Evolutionary conservation across 2,329 filamentous ascomycete genomes (phyloP).

Genomic region (Nothopassalora personata): DNA sequence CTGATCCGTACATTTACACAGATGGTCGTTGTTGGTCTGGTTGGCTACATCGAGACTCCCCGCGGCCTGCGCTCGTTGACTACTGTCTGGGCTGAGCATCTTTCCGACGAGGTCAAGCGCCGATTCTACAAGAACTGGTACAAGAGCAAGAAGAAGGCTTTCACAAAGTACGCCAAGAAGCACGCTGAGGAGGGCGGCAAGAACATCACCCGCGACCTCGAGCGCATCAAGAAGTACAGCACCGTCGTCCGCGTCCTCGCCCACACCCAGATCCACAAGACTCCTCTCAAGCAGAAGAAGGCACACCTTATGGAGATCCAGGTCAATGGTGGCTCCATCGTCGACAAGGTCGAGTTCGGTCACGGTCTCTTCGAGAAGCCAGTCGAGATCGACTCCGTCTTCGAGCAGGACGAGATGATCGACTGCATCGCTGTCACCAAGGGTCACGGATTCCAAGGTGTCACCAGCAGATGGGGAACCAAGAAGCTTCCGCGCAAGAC

Average conservation of each 20-base stretch:
- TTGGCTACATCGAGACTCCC: constrained; percentile 99
- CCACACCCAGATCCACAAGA: constrained; percentile 99
- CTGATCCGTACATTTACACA: constrained; percentile 46
- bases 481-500: constrained; percentile 99
- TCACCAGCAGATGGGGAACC: constrained; percentile 97
- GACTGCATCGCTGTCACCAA: constrained; percentile 99
- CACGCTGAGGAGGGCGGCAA: constrained; percentile 89
- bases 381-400: constrained; percentile 85
- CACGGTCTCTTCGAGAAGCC: constrained; percentile 99
- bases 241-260: constrained; percentile 97
- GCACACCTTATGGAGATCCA: constrained; percentile 99
- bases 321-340: constrained; percentile 92
- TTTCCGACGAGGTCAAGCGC: constrained; percentile 97
- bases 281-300: constrained; percentile 99
- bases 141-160: constrained; percentile 99
- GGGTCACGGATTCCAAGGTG: constrained; percentile 97
- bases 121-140: constrained; percentile 99
- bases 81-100: constrained; percentile 98
- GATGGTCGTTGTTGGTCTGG: constrained; percentile 99
- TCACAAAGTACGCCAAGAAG: constrained; percentile 99
- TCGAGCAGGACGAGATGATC: constrained; percentile 99
- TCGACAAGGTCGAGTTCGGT: constrained; percentile 96
- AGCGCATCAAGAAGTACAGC: constrained; percentile 99
- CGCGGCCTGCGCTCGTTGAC: constrained; percentile 98
- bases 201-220: constrained; percentile 92